A percentile compares a stretch with the other conserved stretches of the same genome.
Conservation (phyloP, 352 stramenopile species). For the Globisporangium paddicum region DNA sequence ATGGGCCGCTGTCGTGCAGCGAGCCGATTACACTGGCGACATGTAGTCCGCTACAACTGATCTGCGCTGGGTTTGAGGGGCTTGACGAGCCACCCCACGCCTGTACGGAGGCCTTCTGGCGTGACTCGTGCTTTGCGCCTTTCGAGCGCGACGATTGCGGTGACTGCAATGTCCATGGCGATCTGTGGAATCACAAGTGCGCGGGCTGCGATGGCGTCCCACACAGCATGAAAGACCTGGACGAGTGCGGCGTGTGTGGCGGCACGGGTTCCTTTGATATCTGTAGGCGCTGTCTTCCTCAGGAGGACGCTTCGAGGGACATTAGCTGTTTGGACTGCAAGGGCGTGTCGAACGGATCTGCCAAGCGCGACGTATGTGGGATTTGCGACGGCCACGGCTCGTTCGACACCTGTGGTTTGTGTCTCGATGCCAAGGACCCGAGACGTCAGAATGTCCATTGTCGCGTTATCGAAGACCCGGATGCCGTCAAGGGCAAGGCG, state of each 20-base stretch:
- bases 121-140: constrained; percentile 10
- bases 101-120: constrained; percentile 21
- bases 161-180: constrained; percentile 9
- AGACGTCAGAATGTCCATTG: constrained; percentile 26
- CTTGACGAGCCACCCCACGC: not conserved
- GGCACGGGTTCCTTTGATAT: constrained; percentile 24
- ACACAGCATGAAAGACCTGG: constrained; percentile 19
- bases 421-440: constrained; percentile 25
- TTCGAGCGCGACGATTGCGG: constrained; percentile 23
- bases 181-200: constrained; percentile 23
- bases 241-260: constrained; percentile 29
- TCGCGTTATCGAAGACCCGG: constrained; percentile 24
- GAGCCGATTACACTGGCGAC: not conserved
- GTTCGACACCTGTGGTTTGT: constrained; percentile 34
- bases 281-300: constrained; percentile 23
- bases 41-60: not conserved
- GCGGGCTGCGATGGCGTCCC: constrained; percentile 21
- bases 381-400: constrained; percentile 28
- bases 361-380: constrained; percentile 20
- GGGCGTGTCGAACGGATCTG: constrained; percentile 18
- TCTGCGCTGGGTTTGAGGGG: not conserved
- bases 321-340: constrained; percentile 27
- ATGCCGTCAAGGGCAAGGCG: constrained; percentile 21
- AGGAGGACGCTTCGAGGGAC: constrained; percentile 15
- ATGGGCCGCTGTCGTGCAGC: not conserved